These are phyloP conservation scores for Amauroascus niger DNA, from an alignment of 2,329 filamentous ascomycete genomes.

Conservation along the genomic window DNA sequence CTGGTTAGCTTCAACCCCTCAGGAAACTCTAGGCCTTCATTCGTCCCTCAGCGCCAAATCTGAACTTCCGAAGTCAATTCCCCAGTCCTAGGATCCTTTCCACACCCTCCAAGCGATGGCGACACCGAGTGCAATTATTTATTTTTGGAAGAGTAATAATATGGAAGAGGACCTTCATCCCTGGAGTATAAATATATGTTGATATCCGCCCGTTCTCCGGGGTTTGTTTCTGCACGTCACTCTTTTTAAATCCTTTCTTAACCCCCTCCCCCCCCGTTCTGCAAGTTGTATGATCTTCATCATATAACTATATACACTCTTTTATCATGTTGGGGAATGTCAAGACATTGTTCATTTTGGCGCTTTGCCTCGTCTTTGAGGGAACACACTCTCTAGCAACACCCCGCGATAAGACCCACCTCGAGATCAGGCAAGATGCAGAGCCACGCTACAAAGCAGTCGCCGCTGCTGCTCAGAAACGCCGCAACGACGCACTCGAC, in stretches of 20 bases:
- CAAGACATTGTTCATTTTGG: constrained; percentile 5
- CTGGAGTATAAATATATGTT: neutral
- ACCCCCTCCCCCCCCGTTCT: neutral
- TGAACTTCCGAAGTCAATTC: neutral
- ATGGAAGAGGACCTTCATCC: neutral
- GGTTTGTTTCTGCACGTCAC: neutral
- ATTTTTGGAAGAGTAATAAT: too few relatives aligned
- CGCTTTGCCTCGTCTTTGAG: constrained; percentile 6
- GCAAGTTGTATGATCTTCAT: neutral
- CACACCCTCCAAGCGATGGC: neutral
- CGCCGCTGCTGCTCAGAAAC: constrained; percentile 28
- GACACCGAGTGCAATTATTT: too few relatives aligned
- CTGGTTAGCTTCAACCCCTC: neutral
- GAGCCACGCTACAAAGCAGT: constrained; percentile 1
- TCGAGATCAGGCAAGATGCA: neutral
- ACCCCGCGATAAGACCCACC: neutral
- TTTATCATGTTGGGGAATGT: constrained; percentile 3
- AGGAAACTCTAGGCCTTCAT: neutral
- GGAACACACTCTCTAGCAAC: neutral
- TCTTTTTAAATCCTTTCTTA: neutral
- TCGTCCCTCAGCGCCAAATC: neutral
- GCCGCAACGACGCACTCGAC: constrained; percentile 25
- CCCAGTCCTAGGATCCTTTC: neutral
- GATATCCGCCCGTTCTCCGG: neutral
- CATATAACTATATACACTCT: neutral